Evolutionary conservation across 345 rosid species (phyloP).

Genomic region (Alliaria petiolata): DNA sequence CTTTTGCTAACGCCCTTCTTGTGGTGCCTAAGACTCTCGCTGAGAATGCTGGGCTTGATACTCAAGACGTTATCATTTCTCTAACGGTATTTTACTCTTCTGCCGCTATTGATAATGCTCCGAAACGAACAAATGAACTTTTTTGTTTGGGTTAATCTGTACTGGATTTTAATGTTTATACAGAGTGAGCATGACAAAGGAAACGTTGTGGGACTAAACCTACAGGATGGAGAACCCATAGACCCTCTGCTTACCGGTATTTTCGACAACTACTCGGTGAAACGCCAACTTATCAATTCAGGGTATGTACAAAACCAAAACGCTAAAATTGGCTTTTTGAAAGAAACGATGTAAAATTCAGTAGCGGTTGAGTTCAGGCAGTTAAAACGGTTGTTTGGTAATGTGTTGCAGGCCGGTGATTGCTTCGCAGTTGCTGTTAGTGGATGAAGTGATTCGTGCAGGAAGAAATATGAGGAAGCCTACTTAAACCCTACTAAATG

Average conservation of each 20-base stretch:
- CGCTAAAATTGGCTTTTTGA: not conserved
- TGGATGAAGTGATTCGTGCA: conserved; percentile 96
- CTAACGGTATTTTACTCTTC: conserved; percentile 49
- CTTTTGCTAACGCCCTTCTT: conserved; percentile 97
- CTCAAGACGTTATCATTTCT: conserved; percentile 88
- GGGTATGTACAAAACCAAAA: conserved; percentile 49
- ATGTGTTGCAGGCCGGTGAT: conserved; percentile 76
- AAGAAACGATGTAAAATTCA: not conserved
- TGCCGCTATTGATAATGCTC: not conserved
- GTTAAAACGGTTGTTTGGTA: not conserved
- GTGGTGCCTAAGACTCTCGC: conserved; percentile 95
- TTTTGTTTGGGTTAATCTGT: not conserved
- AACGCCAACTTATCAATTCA: conserved; percentile 88
- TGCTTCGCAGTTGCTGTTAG: conserved; percentile 88
- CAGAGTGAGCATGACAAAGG: conserved; percentile 97
- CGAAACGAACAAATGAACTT: not conserved
- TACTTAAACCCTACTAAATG: conserved; percentile 25
- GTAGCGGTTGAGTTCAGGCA: no score
- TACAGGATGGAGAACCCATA: conserved; percentile 76
- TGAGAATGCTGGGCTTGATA: conserved; percentile 94
- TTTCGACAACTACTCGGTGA: conserved; percentile 90
- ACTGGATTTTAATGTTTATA: conserved; percentile 1
- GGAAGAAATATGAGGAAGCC: conserved; percentile 99
- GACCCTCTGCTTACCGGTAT: conserved; percentile 92
- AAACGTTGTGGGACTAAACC: conserved; percentile 79